These are phyloP conservation scores for Acanthamoeba divionensis DNA, from an alignment of 208 protist species.

Conservation along the genomic window DNA sequence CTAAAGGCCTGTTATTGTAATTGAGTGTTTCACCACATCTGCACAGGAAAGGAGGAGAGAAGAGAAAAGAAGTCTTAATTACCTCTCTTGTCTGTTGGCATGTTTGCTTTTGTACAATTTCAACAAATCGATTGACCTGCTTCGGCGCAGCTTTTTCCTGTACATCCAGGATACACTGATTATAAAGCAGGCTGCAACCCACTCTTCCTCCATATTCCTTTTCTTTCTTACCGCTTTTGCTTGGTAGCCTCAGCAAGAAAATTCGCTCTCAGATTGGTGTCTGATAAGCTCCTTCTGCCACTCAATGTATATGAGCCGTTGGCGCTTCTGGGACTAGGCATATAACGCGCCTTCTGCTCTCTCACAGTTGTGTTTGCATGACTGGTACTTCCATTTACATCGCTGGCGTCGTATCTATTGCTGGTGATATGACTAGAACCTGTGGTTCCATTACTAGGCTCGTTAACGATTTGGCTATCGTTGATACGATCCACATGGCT, in stretches of 20 bases:
- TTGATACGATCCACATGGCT: neutral
- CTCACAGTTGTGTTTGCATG: too few relatives aligned
- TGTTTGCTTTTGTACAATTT: neutral
- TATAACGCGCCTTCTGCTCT: too few relatives aligned
- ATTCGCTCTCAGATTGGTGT: neutral
- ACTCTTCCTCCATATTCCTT: neutral
- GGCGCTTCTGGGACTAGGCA: neutral
- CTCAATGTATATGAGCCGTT: neutral
- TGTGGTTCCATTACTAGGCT: neutral
- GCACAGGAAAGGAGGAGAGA: neutral
- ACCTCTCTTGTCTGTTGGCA: neutral
- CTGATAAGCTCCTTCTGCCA: neutral
- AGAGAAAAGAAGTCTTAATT: neutral
- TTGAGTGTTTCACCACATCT: neutral
- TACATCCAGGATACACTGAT: neutral
- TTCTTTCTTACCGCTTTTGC: neutral
- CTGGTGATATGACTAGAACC: neutral
- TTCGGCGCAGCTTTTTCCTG: neutral
- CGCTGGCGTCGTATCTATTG: neutral
- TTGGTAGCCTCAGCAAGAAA: neutral
- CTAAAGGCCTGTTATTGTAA: neutral
- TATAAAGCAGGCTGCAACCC: neutral
- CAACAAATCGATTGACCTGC: constrained; percentile 9
- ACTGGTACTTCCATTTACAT: neutral
- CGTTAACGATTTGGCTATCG: neutral